Percentiles rank a stretch among this genome's conserved stretches.
Conservation (phyloP, 495 filamentous ascomycete species). For the Filosporella fistucella region DNA sequence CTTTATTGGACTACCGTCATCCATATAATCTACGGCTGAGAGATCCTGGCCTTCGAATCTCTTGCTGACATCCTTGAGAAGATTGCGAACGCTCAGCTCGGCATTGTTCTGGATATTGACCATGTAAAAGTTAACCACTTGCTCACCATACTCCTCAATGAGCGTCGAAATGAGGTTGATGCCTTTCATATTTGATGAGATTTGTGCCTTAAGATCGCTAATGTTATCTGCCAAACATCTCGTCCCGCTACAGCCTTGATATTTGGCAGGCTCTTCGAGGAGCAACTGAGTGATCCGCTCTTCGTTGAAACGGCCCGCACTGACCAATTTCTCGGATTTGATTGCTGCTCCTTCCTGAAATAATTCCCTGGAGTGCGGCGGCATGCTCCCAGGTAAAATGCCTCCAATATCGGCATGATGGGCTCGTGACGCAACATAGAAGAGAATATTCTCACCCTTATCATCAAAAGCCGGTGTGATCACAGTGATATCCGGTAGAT, state of each 20-base stretch:
- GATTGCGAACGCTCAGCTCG: constrained; percentile 74
- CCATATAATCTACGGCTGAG: constrained; percentile 80
- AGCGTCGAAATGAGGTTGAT: constrained; percentile 83
- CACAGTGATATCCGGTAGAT: constrained; percentile 89
- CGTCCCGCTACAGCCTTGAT: constrained; percentile 85
- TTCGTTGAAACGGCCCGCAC: constrained; percentile 85
- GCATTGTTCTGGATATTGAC: constrained; percentile 88
- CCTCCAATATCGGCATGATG: constrained; percentile 98
- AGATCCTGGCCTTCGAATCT: constrained; percentile 75
- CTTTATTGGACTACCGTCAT: constrained; percentile 84
- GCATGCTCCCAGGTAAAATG: constrained; percentile 95
- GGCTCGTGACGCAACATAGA: constrained; percentile 92
- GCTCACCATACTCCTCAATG: constrained; percentile 85
- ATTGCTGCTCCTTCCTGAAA: constrained; percentile 95
- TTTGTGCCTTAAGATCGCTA: constrained; percentile 93
- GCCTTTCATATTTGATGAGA: constrained; percentile 93
- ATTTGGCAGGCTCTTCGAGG: constrained; percentile 75
- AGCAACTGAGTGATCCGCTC: constrained; percentile 79
- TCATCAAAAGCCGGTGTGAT: constrained; percentile 83
- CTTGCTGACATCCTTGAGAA: constrained; percentile 75
- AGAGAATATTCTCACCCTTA: constrained; percentile 79
- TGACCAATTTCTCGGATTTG: constrained; percentile 90
- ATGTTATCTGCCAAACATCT: constrained; percentile 90
- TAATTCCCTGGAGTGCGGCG: constrained; percentile 86
- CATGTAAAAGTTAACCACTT: constrained; percentile 96